Conservation (phyloP, 257 asterid species). For the Solanum pinnatisectum region DNA sequence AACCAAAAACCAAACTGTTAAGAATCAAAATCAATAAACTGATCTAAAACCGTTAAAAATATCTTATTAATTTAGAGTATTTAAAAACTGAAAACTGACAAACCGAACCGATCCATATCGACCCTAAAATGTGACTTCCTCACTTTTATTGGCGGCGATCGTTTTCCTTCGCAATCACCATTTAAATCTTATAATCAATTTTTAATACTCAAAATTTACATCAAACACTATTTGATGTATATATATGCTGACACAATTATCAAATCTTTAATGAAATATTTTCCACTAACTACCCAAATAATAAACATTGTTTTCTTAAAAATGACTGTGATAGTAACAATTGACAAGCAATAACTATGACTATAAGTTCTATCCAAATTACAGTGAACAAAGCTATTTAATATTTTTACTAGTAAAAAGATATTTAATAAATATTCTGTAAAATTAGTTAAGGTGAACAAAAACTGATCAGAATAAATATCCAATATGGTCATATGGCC, state of each 20-base stretch:
- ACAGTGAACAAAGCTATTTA: neutral
- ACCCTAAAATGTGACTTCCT: neutral
- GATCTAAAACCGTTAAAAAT: too few species aligned
- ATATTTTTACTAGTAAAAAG: neutral
- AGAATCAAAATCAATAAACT: too few species aligned
- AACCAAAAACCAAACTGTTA: too few species aligned
- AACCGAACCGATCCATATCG: neutral
- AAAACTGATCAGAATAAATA: neutral
- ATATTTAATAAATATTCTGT: neutral
- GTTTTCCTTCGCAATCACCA: neutral
- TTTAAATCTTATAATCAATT: neutral
- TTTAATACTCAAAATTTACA: neutral
- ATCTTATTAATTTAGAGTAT: too few species aligned
- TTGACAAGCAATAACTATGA: neutral
- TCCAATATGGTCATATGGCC: neutral
- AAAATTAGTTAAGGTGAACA: neutral
- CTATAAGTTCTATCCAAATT: neutral
- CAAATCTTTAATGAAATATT: neutral
- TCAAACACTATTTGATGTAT: neutral
- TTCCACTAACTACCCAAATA: neutral
- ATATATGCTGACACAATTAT: neutral
- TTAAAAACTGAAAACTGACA: accelerated
- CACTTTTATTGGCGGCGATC: neutral
- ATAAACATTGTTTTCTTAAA: neutral
- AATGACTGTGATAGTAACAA: neutral